These are phyloP conservation scores for Cladorrhinum sp. DNA, from an alignment of 2,329 filamentous ascomycete genomes.

Conservation along the genomic window DNA sequence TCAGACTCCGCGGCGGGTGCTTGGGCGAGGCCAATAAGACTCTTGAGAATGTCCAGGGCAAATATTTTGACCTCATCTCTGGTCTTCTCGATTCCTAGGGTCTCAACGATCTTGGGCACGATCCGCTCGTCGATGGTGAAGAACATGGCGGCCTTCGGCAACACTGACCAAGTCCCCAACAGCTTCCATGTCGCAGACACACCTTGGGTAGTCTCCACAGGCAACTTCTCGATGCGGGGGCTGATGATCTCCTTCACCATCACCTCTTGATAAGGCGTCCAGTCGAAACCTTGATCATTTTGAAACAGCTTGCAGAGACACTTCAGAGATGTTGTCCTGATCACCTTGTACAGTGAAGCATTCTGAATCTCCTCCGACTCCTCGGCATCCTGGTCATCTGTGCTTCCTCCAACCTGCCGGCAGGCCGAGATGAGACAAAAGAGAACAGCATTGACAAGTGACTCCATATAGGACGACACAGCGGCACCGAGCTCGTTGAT, in stretches of 20 bases:
- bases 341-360: constrained; percentile 60
- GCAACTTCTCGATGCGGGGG: constrained; percentile 73
- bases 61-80: constrained; percentile 83
- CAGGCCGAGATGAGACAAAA: constrained; percentile 76
- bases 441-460: constrained; percentile 71
- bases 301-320: constrained; percentile 77
- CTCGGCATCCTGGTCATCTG: constrained; percentile 40
- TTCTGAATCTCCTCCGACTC: constrained; percentile 43
- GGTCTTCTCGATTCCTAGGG: constrained; percentile 62
- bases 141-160: constrained; percentile 64
- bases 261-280: constrained; percentile 65
- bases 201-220: constrained; percentile 83
- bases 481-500: constrained; percentile 78
- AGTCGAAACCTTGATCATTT: constrained; percentile 66
- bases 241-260: constrained; percentile 74
- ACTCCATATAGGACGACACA: constrained; percentile 63
- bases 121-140: constrained; percentile 60
- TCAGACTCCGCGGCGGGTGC: constrained; percentile 54
- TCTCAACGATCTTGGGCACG: constrained; percentile 69
- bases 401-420: constrained; percentile 39
- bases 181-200: constrained; percentile 79
- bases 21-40: constrained; percentile 60
- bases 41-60: constrained; percentile 71
- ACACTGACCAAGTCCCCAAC: constrained; percentile 75
- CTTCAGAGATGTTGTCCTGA: constrained; percentile 73